Conservation (phyloP, 345 rosid species). For the Citrus maxima region DNA sequence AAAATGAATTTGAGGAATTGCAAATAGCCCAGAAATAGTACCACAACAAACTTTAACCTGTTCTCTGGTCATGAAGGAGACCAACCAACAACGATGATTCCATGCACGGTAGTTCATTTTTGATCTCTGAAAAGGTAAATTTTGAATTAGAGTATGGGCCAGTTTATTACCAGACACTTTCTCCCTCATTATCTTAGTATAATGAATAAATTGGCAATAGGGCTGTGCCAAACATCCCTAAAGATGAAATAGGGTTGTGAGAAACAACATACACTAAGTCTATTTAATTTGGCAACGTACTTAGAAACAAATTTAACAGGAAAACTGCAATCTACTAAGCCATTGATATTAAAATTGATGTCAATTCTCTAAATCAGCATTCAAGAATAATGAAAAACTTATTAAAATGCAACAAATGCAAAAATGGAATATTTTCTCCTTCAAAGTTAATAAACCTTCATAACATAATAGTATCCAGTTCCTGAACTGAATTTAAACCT, state of each 20-base stretch:
- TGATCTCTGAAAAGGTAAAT: slow-evolving; percentile 54
- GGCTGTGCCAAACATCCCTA: background rate
- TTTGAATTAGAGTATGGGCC: slow-evolving; percentile 1
- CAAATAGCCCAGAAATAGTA: background rate
- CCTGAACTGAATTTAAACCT: slow-evolving; percentile 66
- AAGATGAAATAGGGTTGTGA: background rate
- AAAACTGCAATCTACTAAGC: background rate
- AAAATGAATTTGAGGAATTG: background rate
- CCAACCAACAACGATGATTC: slow-evolving; percentile 99
- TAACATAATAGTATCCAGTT: slow-evolving; percentile 40
- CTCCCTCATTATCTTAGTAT: background rate
- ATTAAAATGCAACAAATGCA: slow-evolving; percentile 8
- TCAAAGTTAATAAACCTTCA: slow-evolving; percentile 47
- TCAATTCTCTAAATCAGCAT: background rate
- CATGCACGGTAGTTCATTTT: slow-evolving; percentile 98
- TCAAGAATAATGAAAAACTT: background rate
- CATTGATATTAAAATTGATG: background rate
- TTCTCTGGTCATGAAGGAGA: slow-evolving; percentile 66
- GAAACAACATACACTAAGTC: background rate
- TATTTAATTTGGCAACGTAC: background rate
- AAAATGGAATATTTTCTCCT: slow-evolving; percentile 9
- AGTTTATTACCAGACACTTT: background rate
- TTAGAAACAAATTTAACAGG: background rate
- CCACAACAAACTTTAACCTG: slow-evolving; percentile 47
- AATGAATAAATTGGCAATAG: background rate